Percentiles rank a stretch among this genome's conserved stretches.
Evolutionary conservation across 345 rosid species (phyloP).

Genomic region (Eutrema heterophyllum): DNA sequence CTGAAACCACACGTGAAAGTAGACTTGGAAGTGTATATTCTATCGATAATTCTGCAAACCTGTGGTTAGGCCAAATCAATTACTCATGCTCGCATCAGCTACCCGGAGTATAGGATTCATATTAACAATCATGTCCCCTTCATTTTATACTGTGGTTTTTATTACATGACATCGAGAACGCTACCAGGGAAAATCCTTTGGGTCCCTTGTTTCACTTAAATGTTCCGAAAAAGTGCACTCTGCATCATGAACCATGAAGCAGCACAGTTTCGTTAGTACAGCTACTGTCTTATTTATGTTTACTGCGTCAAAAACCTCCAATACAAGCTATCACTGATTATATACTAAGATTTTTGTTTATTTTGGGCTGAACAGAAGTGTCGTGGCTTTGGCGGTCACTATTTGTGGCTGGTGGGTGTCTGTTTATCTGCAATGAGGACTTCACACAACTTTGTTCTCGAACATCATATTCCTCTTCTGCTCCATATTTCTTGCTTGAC

Average conservation of each 20-base stretch:
- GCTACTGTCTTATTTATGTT: not conserved
- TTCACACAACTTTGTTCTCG: constrained; percentile 47
- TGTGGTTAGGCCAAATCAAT: not conserved
- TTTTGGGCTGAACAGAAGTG: constrained; percentile 37
- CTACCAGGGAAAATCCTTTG: not conserved
- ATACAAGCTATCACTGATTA: not conserved
- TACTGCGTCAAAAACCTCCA: constrained; percentile 18
- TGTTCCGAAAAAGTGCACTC: not conserved
- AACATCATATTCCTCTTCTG: constrained; percentile 32
- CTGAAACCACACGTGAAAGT: not conserved
- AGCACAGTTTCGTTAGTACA: not conserved
- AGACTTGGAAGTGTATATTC: not conserved
- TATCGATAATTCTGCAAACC: not conserved
- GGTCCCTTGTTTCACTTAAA: not conserved
- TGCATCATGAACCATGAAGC: not conserved
- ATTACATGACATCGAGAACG: not conserved
- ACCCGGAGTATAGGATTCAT: not conserved
- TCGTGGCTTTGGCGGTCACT: constrained; percentile 68
- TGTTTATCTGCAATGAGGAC: constrained; percentile 70
- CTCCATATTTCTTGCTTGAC: constrained; percentile 58
- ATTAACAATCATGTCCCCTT: not conserved
- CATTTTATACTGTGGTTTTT: not conserved
- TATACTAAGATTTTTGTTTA: not conserved
- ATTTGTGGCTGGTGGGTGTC: constrained; percentile 52
- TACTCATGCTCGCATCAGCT: not conserved